Conservation (phyloP, 169 alveolate genomes). For the Plasmodium chabaudi region DNA sequence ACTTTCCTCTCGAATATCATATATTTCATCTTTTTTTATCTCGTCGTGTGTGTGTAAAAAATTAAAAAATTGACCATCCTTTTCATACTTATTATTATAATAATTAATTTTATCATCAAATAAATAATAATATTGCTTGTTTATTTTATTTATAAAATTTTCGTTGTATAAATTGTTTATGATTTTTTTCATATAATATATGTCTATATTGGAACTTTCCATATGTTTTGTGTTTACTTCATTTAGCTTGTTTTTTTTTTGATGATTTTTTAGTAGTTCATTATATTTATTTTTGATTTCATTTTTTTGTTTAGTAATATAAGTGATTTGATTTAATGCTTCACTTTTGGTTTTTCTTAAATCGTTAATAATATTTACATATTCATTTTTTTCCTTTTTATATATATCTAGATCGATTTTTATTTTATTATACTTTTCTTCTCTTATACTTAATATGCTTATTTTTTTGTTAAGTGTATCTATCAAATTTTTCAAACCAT, state of each 20-base stretch:
- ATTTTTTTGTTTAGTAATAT: slow-evolving; percentile 41
- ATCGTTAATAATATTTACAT: slow-evolving; percentile 19
- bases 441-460: slow-evolving; percentile 37
- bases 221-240: neutral
- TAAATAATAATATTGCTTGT: slow-evolving; percentile 23
- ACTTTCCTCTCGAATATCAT: no score
- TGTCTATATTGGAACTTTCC: slow-evolving; percentile 45
- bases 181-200: slow-evolving; percentile 50
- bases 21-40: neutral
- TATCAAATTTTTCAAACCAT: neutral
- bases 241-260: slow-evolving; percentile 19
- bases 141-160: slow-evolving; percentile 33
- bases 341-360: slow-evolving; percentile 50
- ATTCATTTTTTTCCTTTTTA: slow-evolving; percentile 62
- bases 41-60: neutral
- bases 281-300: slow-evolving; percentile 42
- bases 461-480: slow-evolving; percentile 15
- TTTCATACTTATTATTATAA: neutral
- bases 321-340: slow-evolving; percentile 26
- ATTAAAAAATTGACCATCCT: neutral
- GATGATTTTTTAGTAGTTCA: slow-evolving; percentile 44
- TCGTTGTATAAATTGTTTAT: slow-evolving; percentile 57
- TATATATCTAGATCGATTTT: slow-evolving; percentile 25
- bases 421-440: slow-evolving; percentile 53
- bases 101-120: neutral